Percentiles rank a stretch among this genome's conserved stretches.
Evolutionary conservation across 176 grass and related monocot genomes (phyloP).

Genomic region (Alopecurus myosuroides): DNA sequence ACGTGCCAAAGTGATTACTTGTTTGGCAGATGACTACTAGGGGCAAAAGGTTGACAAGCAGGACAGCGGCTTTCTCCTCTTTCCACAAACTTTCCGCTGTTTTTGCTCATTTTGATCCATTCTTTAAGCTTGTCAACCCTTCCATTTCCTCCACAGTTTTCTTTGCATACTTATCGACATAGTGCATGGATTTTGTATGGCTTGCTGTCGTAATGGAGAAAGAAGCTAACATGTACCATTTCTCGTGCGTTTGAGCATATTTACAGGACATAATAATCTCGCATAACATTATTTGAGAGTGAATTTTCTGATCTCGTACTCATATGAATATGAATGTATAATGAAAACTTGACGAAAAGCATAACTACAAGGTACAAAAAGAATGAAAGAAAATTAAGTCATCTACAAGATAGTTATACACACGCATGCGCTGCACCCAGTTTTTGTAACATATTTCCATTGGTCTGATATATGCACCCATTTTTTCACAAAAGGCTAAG

Average conservation of each 20-base stretch:
- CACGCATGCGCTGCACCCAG: too few relatives aligned
- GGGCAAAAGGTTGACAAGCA: conserved; percentile 12
- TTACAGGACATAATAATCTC: neutral
- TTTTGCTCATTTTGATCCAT: conserved; percentile 31
- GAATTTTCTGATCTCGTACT: too few relatives aligned
- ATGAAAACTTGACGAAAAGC: too few relatives aligned
- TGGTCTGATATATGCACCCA: too few relatives aligned
- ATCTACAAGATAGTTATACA: too few relatives aligned
- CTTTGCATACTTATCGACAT: neutral
- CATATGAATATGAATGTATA: too few relatives aligned
- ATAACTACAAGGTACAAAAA: too few relatives aligned
- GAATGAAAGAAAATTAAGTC: too few relatives aligned
- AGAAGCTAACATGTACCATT: neutral
- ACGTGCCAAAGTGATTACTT: conserved; percentile 27
- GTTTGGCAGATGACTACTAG: neutral
- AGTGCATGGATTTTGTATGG: conserved; percentile 19
- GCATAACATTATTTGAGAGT: too few relatives aligned
- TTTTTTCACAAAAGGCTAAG: too few relatives aligned
- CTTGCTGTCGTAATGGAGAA: neutral
- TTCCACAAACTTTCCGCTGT: conserved; percentile 49
- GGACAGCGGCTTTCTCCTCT: conserved; percentile 33
- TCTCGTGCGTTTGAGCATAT: neutral
- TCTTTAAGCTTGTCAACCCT: conserved; percentile 44
- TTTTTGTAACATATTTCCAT: too few relatives aligned
- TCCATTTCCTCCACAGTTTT: conserved; percentile 30